phyloP scores from a whole-genome alignment of 768 basidiomycete genomes.

The Mycena maculata region DNA sequence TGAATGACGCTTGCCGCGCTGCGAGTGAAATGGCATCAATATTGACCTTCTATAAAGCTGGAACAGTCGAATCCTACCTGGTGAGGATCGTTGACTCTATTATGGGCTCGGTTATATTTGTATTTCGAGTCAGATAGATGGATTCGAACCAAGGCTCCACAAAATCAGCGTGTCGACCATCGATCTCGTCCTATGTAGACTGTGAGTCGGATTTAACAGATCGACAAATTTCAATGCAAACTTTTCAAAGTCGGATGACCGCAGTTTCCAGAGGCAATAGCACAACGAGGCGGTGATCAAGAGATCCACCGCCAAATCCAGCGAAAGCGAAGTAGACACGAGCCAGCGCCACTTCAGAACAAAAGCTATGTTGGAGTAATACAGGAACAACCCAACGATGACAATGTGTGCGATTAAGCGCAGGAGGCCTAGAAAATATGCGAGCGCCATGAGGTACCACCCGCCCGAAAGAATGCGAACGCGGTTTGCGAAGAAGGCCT shows the following conservation, averaged over 20 bases:
- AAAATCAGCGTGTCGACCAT: conserved; percentile 9
- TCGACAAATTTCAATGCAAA: background rate
- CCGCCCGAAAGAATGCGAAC: conserved; percentile 4
- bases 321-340: conserved; percentile 5
- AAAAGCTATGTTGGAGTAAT: background rate
- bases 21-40: background rate
- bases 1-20: background rate
- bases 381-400: background rate
- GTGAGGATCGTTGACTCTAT: background rate
- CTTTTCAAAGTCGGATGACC: background rate
- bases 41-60: background rate
- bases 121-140: no score
- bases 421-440: background rate
- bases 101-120: no score
- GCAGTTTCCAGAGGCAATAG: conserved; percentile 8
- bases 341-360: conserved; percentile 21
- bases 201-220: no score
- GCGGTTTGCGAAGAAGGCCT: conserved; percentile 21
- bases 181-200: background rate
- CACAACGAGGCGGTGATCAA: conserved; percentile 8
- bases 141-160: background rate
- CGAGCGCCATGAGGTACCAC: conserved; percentile 10
- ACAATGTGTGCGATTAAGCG: conserved; percentile 2
- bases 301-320: conserved; percentile 7
- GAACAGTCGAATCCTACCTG: background rate